Conservation (phyloP, 1,139 yeast genomes). For the Candida sp. region DNA sequence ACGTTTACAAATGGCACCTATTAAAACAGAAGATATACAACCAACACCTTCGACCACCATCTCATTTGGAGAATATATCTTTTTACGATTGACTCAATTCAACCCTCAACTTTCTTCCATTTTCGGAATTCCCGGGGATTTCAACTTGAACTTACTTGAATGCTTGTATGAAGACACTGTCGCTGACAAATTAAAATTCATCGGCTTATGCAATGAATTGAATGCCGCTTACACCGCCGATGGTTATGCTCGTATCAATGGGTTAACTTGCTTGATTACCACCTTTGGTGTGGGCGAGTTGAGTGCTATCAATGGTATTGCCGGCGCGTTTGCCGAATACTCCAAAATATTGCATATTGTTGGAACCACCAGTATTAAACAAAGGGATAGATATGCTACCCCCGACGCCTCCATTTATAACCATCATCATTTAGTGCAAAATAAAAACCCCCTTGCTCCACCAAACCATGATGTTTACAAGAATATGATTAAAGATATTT, state of each 20-base stretch:
- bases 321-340: slow-evolving; percentile 80
- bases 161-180: slow-evolving; percentile 26
- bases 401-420: slow-evolving; percentile 18
- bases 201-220: slow-evolving; percentile 36
- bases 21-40: slow-evolving; percentile 4
- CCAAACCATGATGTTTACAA: slow-evolving; percentile 64
- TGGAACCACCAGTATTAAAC: slow-evolving; percentile 54
- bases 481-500: slow-evolving; percentile 55
- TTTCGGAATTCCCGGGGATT: slow-evolving; percentile 44
- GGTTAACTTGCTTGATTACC: slow-evolving; percentile 49
- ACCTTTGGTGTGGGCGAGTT: slow-evolving; percentile 88
- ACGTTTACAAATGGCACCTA: slow-evolving; percentile 4
- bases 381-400: too few relatives aligned
- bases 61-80: slow-evolving; percentile 37
- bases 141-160: slow-evolving; percentile 35
- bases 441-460: slow-evolving; percentile 39
- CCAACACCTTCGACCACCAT: too few relatives aligned
- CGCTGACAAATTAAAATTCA: slow-evolving; percentile 18
- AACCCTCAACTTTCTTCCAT: slow-evolving; percentile 32
- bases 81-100: slow-evolving; percentile 32
- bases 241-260: slow-evolving; percentile 61
- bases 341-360: slow-evolving; percentile 81
- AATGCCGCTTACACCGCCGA: slow-evolving; percentile 71
- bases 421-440: slow-evolving; percentile 72
- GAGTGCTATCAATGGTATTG: slow-evolving; percentile 78